Evolutionary conservation across 495 filamentous ascomycete genomes (phyloP).

Genomic region (Talaromyces liani): DNA sequence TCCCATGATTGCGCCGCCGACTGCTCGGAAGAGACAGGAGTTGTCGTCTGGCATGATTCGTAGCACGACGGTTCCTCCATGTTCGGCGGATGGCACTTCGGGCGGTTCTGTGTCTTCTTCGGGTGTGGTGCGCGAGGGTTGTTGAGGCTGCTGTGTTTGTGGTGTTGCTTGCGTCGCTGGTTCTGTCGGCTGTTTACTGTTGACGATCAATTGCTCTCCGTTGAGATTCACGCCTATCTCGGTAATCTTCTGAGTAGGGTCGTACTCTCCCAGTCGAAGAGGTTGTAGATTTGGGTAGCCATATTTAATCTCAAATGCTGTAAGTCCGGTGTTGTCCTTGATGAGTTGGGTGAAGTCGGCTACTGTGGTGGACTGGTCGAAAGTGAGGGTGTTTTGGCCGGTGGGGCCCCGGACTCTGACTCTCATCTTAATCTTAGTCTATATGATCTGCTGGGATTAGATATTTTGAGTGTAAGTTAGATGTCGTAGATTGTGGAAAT

Average conservation of each 20-base stretch:
- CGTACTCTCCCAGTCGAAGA: constrained; percentile 49
- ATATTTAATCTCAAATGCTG: constrained; percentile 68
- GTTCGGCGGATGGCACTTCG: constrained; percentile 56
- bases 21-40: constrained; percentile 86
- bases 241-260: constrained; percentile 36
- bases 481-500: background rate
- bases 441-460: too few relatives aligned
- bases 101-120: constrained; percentile 52
- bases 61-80: constrained; percentile 62
- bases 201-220: constrained; percentile 75
- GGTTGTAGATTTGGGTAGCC: constrained; percentile 71
- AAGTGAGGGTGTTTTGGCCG: constrained; percentile 53
- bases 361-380: constrained; percentile 60
- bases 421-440: constrained; percentile 36
- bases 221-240: constrained; percentile 62
- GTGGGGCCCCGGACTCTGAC: constrained; percentile 56
- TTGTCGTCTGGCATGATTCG: constrained; percentile 98
- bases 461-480: too few relatives aligned
- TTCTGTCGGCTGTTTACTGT: constrained; percentile 27
- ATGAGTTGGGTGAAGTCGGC: constrained; percentile 52
- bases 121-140: constrained; percentile 22
- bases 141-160: constrained; percentile 14
- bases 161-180: constrained; percentile 10
- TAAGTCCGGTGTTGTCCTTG: constrained; percentile 41
- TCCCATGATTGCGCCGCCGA: constrained; percentile 69